Percentiles rank a stretch among this genome's conserved stretches.
These are phyloP conservation scores for Ceriops zippeliana DNA, from an alignment of 345 rosid species.

Conservation along the genomic window DNA sequence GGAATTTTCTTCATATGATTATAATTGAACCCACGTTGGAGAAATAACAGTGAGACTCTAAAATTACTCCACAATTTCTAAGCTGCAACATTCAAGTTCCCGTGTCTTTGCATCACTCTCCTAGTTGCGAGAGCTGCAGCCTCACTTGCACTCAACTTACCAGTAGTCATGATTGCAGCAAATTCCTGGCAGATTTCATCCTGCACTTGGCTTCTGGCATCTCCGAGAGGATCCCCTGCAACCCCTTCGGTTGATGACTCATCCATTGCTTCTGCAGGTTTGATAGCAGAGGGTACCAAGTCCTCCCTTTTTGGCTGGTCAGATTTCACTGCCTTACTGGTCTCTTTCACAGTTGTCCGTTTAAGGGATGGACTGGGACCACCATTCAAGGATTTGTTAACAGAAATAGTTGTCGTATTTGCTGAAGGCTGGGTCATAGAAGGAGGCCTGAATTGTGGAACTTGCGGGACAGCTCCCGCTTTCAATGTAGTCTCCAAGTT, in stretches of 20 bases:
- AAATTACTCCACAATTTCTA: conserved; percentile 11
- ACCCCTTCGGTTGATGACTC: conserved; percentile 19
- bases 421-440: conserved; percentile 25
- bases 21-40: too few species aligned
- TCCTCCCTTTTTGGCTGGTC: conserved; percentile 20
- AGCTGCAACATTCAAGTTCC: conserved; percentile 42
- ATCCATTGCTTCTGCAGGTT: conserved; percentile 29
- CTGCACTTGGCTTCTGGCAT: conserved; percentile 77
- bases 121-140: conserved; percentile 89
- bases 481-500: conserved; percentile 72
- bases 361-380: conserved; percentile 12
- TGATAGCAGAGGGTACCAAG: conserved; percentile 31
- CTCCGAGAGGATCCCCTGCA: conserved; percentile 57
- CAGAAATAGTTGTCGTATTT: conserved; percentile 13
- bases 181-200: conserved; percentile 83
- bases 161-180: conserved; percentile 77
- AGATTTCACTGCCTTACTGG: conserved; percentile 8
- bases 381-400: conserved; percentile 22
- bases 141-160: conserved; percentile 81
- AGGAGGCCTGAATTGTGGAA: conserved; percentile 73
- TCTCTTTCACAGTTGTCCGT: conserved; percentile 4
- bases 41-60: too few species aligned
- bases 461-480: conserved; percentile 89
- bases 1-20: too few species aligned
- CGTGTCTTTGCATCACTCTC: conserved; percentile 88